These are phyloP conservation scores for Bipolaris oryzae DNA, from an alignment of 2,329 filamentous ascomycete genomes.

Conservation along the genomic window DNA sequence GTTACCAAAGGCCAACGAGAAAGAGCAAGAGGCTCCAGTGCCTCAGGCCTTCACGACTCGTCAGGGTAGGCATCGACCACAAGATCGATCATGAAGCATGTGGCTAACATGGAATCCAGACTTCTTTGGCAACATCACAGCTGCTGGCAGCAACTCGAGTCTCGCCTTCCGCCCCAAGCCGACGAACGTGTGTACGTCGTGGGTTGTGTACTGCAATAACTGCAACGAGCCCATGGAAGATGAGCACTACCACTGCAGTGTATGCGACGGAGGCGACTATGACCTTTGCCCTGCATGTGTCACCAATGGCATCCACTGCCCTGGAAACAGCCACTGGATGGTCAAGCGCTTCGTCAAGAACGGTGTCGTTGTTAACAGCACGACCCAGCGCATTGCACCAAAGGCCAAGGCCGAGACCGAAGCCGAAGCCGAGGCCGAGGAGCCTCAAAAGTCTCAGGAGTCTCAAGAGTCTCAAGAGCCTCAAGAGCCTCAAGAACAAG, in stretches of 20 bases:
- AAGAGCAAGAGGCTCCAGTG: slow-evolving; percentile 49
- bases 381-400: slow-evolving; percentile 77
- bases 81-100: neutral
- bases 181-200: slow-evolving; percentile 55
- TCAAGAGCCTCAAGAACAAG: slow-evolving; percentile 45
- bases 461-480: neutral
- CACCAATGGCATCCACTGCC: slow-evolving; percentile 75
- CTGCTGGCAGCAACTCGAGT: slow-evolving; percentile 32
- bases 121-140: slow-evolving; percentile 41
- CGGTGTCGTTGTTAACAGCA: slow-evolving; percentile 81
- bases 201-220: slow-evolving; percentile 92
- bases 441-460: no score
- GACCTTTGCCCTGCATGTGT: slow-evolving; percentile 88
- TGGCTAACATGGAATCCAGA: slow-evolving; percentile 25
- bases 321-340: slow-evolving; percentile 83
- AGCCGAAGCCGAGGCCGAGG: slow-evolving; percentile 58
- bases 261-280: slow-evolving; percentile 91
- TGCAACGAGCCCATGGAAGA: slow-evolving; percentile 80
- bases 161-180: slow-evolving; percentile 52
- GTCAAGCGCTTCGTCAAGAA: slow-evolving; percentile 86
- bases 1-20: slow-evolving; percentile 26
- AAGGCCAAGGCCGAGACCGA: slow-evolving; percentile 57
- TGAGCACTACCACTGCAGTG: slow-evolving; percentile 91
- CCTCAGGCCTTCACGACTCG: slow-evolving; percentile 49
- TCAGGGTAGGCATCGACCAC: slow-evolving; percentile 34